Evolutionary conservation across 257 asterid genomes (phyloP).

Genomic region (Solanum dulcamara): DNA sequence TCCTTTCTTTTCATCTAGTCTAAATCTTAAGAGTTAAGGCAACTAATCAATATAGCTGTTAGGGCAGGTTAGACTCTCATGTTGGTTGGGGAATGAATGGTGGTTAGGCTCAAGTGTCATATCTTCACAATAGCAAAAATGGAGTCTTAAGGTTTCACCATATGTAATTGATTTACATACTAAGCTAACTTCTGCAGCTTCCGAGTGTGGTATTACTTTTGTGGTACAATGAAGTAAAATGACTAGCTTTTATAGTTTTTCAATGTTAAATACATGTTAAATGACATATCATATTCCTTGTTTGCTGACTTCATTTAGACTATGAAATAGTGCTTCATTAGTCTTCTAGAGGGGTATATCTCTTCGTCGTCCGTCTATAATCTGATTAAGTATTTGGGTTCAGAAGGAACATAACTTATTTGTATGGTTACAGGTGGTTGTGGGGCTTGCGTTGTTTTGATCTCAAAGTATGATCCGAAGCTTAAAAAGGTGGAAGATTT

Average conservation of each 20-base stretch:
- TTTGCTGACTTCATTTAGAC: not conserved
- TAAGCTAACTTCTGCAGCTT: not conserved
- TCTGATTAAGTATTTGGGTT: not conserved
- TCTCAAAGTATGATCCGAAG: slow-evolving; percentile 40
- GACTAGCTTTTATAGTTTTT: not conserved
- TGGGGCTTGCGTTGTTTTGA: slow-evolving; percentile 70
- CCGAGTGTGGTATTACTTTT: not conserved
- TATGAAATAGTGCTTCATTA: not conserved
- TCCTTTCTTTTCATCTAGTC: not conserved
- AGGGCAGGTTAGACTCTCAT: not conserved
- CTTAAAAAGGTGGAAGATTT: slow-evolving; percentile 27
- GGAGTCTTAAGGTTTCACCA: not conserved
- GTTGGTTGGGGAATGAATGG: not conserved
- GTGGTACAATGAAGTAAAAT: not conserved
- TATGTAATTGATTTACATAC: not conserved
- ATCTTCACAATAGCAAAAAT: not conserved
- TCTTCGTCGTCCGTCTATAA: not conserved
- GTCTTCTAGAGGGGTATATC: not conserved
- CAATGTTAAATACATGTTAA: not conserved
- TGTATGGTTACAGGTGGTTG: slow-evolving; percentile 50
- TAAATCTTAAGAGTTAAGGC: not conserved
- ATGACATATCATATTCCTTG: not conserved
- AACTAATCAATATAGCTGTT: not conserved
- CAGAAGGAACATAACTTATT: not conserved
- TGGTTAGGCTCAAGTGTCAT: not conserved